Base-by-base conservation (phyloP, 441 rosid genomes). In the Gossypium gossypioides region DNA sequence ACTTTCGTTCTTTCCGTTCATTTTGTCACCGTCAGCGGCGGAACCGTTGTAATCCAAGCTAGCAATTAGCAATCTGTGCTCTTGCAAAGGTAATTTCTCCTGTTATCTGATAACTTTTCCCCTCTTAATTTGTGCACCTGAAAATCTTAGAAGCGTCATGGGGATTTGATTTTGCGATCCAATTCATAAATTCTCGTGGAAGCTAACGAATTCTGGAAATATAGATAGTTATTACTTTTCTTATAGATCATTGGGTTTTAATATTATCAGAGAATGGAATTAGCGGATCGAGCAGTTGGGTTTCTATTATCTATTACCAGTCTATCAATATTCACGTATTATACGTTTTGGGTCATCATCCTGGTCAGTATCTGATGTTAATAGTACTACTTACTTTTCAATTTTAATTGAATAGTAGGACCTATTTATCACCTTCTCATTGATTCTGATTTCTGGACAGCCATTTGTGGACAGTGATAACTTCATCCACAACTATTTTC, bases 381-480 rank as follows among this genome's bases (percentile, higher is more conserved):
- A 21, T 19, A 9, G 3, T 10, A 19, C 1, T 62, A 37, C n/a
- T 18, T 12, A 4, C 22, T 7, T 50, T 3, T 60, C 22, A 6
- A 40, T 10, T 24, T 29, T 64, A 42, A 61, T 64, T 64, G 29
- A 40, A 12, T 40, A 3, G 50, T 62, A 16, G 25, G 46, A 5
- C 27, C 25, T 18, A n/a, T 40, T 60, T 29, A 63, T 37, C 8
- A 37, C 19, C 29, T 40, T 22, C 34, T 40, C 29, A 63, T 63
- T 3, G 51, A 2, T 52, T 72, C 34, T 46, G 50, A 18, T 46
- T 27, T 24, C 54, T 50, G 37, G 4, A 71, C 92, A 94, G 96
- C 97, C 96, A 63, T 94, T 91, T 75, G 98, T 94, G 55, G 97
- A 94, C 72, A 79, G 77, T 15, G 89, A 90, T 80, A 95, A 94